These are phyloP conservation scores for Uncinocarpus reesii DNA, from an alignment of 2,329 filamentous ascomycete genomes.

Conservation along the genomic window DNA sequence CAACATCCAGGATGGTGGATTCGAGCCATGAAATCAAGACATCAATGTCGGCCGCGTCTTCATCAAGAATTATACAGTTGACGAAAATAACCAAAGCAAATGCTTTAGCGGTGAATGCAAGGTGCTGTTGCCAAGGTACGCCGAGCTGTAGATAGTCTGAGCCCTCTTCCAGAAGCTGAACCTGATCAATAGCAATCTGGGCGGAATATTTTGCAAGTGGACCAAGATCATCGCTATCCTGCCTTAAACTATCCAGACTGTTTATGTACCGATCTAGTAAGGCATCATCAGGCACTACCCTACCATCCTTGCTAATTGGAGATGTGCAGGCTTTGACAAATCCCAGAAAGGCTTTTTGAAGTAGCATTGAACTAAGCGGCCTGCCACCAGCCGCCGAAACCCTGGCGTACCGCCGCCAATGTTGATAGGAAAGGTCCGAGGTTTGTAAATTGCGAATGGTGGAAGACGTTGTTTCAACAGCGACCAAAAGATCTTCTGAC, in stretches of 20 bases:
- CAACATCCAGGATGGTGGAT: constrained; percentile 63
- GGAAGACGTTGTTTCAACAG: constrained; percentile 80
- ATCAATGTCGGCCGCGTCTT: constrained; percentile 69
- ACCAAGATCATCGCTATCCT: constrained; percentile 19
- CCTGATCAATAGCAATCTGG: constrained; percentile 66
- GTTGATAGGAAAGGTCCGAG: constrained; percentile 55
- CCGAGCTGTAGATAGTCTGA: constrained; percentile 82
- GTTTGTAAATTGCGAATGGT: constrained; percentile 71
- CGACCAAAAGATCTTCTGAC: constrained; percentile 73
- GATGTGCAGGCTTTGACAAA: constrained; percentile 71
- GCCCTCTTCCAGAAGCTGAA: constrained; percentile 76
- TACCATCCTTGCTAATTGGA: constrained; percentile 55
- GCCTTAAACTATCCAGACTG: constrained; percentile 41
- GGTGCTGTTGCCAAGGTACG: constrained; percentile 72
- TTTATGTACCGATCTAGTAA: constrained; percentile 65
- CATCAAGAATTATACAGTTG: constrained; percentile 73
- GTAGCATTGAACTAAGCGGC: constrained; percentile 79
- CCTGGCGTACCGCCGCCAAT: constrained; percentile 79
- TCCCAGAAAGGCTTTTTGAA: constrained; percentile 81
- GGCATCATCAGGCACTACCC: constrained; percentile 50
- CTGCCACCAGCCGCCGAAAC: constrained; percentile 71
- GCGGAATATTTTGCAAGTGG: constrained; percentile 50
- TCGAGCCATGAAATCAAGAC: constrained; percentile 76
- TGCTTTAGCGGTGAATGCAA: constrained; percentile 78
- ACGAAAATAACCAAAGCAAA: constrained; percentile 72